These are phyloP conservation scores for Fistulinella prunicolor DNA, from an alignment of 768 basidiomycete genomes.

Conservation along the genomic window DNA sequence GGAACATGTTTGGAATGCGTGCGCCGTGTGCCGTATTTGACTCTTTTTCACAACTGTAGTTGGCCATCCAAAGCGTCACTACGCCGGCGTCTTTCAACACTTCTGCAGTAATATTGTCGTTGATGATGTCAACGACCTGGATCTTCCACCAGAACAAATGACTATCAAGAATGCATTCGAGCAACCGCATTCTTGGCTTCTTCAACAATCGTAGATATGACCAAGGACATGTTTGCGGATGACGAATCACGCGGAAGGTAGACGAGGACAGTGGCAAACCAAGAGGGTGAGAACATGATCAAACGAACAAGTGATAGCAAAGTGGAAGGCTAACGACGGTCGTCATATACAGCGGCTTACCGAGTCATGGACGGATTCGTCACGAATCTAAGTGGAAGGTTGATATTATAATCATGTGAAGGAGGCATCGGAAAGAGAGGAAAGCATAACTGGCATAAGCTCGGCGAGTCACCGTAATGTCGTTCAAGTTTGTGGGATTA, in stretches of 20 bases:
- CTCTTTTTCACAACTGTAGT: conserved; percentile 29
- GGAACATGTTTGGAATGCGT: background rate
- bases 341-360: too few species aligned
- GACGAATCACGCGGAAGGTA: conserved; percentile 44
- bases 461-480: too few species aligned
- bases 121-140: conserved; percentile 35
- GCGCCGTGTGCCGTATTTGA: background rate
- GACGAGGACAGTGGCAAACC: background rate
- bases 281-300: too few species aligned
- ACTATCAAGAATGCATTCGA: conserved; percentile 37
- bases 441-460: too few species aligned
- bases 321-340: too few species aligned
- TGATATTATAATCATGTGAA: too few species aligned
- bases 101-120: conserved; percentile 40
- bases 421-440: too few species aligned
- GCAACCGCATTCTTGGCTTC: conserved; percentile 40
- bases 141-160: conserved; percentile 27
- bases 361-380: too few species aligned
- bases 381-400: too few species aligned
- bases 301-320: too few species aligned
- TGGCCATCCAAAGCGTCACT: conserved; percentile 41
- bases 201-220: conserved; percentile 37
- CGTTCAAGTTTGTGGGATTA: too few species aligned
- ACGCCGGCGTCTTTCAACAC: conserved; percentile 37
- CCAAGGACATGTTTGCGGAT: conserved; percentile 41